Conservation (phyloP, 306 rosid genomes). For the Gastrolobium villosum region DNA sequence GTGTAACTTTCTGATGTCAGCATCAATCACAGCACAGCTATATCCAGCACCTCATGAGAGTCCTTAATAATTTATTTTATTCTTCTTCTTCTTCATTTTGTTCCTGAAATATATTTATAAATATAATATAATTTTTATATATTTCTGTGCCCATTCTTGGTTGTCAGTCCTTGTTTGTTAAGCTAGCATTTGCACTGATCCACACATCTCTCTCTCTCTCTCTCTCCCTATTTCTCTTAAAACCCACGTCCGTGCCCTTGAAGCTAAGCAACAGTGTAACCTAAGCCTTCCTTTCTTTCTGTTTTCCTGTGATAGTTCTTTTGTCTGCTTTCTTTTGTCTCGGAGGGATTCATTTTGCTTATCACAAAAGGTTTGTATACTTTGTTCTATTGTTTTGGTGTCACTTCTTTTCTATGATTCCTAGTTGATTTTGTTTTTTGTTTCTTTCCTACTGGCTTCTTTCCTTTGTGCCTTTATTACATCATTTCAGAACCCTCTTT, state of each 20-base stretch:
- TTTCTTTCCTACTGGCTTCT: slow-evolving; percentile 17
- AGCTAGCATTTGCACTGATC: slow-evolving; percentile 69
- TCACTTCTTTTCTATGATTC: slow-evolving; percentile 6
- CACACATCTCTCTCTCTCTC: slow-evolving; percentile 51
- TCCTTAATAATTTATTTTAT: background rate
- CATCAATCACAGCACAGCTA: slow-evolving; percentile 47
- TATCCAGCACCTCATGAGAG: slow-evolving; percentile 26
- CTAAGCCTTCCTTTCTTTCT: slow-evolving; percentile 55
- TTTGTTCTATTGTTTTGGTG: background rate
- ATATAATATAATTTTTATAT: slow-evolving; percentile 54
- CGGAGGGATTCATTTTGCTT: slow-evolving; percentile 42
- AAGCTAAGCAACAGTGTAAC: slow-evolving; percentile 73
- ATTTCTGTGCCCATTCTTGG: slow-evolving; percentile 90
- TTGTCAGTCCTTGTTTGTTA: slow-evolving; percentile 66
- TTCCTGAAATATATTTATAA: slow-evolving; percentile 23
- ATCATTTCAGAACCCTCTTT: slow-evolving; percentile 28
- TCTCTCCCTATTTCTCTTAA: slow-evolving; percentile 52
- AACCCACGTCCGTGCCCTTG: slow-evolving; percentile 89
- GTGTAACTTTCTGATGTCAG: slow-evolving; percentile 18
- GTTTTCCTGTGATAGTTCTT: slow-evolving; percentile 44
- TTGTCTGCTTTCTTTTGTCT: slow-evolving; percentile 62
- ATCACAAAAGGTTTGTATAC: slow-evolving; percentile 58
- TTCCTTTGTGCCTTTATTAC: background rate
- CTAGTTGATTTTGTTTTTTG: background rate
- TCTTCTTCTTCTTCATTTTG: slow-evolving; percentile 14